Evolutionary conservation across 2,329 filamentous ascomycete species (phyloP).

Genomic region (Diaporthe sp.): DNA sequence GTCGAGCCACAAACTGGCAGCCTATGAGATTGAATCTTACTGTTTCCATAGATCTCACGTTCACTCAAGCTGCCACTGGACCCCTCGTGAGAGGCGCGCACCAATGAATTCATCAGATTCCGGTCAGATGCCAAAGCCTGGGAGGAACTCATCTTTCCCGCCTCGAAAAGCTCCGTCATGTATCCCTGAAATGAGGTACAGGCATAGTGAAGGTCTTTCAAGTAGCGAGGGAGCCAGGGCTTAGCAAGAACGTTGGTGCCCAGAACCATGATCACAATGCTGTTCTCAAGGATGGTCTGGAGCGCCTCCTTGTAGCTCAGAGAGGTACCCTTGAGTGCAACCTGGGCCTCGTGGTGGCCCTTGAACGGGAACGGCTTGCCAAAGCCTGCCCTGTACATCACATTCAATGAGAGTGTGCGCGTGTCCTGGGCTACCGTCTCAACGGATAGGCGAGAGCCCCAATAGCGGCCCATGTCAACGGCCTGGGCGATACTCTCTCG

Average conservation of each 20-base stretch:
- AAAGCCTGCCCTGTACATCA: conserved; percentile 44
- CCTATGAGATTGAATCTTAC: neutral
- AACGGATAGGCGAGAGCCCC: conserved; percentile 38
- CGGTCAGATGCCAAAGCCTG: neutral
- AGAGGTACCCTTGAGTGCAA: conserved; percentile 29
- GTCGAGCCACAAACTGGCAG: neutral
- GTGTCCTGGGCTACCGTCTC: conserved; percentile 40
- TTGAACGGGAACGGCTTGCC: conserved; percentile 45
- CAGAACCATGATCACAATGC: conserved; percentile 43
- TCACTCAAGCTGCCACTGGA: conserved; percentile 43
- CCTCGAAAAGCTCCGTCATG: conserved; percentile 45
- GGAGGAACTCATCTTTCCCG: conserved; percentile 38
- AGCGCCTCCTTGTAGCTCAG: conserved; percentile 43
- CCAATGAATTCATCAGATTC: conserved; percentile 15
- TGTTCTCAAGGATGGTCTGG: conserved; percentile 43
- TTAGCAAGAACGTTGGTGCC: conserved; percentile 41
- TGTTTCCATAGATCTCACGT: conserved; percentile 59
- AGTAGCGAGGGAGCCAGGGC: conserved; percentile 62
- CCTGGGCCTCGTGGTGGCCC: conserved; percentile 38
- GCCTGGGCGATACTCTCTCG: conserved; percentile 39
- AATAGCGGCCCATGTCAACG: conserved; percentile 43
- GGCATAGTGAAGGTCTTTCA: conserved; percentile 38
- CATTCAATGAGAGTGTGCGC: conserved; percentile 42
- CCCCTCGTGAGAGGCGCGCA: conserved; percentile 21
- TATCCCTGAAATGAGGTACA: conserved; percentile 41